These are phyloP conservation scores for Euphorbia schlechtendalii DNA, from an alignment of 441 rosid genomes.

Conservation along the genomic window DNA sequence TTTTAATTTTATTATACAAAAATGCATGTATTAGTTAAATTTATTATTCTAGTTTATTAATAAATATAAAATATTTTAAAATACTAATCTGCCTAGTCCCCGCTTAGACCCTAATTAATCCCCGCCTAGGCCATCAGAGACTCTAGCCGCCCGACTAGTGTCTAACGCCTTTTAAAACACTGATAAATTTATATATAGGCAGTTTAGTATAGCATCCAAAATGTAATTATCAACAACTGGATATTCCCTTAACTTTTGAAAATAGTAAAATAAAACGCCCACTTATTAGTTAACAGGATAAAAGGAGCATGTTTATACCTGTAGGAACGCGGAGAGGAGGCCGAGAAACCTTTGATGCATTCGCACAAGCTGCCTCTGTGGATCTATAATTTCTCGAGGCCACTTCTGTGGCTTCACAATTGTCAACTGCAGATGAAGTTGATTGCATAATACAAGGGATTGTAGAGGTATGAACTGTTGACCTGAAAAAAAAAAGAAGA, in stretches of 20 bases:
- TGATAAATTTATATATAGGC: too few relatives aligned
- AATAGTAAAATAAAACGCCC: neutral
- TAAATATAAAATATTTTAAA: too few relatives aligned
- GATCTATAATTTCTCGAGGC: conserved; percentile 38
- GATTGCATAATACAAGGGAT: conserved; percentile 36
- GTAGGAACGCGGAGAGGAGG: conserved; percentile 85
- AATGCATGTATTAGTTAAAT: too few relatives aligned
- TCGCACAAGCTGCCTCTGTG: conserved; percentile 30
- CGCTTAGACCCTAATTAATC: too few relatives aligned
- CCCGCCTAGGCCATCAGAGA: too few relatives aligned
- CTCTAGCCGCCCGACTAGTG: too few relatives aligned
- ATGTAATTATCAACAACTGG: too few relatives aligned
- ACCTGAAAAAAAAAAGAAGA: conserved; percentile 30
- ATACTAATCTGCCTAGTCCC: too few relatives aligned
- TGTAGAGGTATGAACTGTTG: conserved; percentile 60
- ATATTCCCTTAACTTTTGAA: neutral
- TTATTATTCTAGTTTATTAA: too few relatives aligned
- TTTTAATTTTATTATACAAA: too few relatives aligned
- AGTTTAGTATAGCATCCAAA: too few relatives aligned
- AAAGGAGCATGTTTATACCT: conserved; percentile 31
- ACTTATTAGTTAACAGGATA: neutral
- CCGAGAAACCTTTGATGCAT: conserved; percentile 40
- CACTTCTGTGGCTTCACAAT: conserved; percentile 36
- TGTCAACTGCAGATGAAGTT: conserved; percentile 32
- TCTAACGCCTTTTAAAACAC: too few relatives aligned